Conservation (phyloP, 768 basidiomycete genomes). For the Termitomyces sp. region DNA sequence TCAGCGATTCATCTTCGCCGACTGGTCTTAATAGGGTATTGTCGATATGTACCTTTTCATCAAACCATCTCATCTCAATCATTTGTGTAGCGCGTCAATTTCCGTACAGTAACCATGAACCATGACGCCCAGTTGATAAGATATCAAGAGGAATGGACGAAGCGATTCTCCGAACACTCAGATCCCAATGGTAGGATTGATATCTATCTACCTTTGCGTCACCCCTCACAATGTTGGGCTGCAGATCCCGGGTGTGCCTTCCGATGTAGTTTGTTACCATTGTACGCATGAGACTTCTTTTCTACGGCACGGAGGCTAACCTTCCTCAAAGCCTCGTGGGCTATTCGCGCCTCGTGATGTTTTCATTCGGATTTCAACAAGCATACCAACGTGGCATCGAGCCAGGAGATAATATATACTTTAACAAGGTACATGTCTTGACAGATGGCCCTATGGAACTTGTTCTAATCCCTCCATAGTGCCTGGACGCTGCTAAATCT, state of each 20-base stretch:
- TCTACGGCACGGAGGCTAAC: constrained; percentile 9
- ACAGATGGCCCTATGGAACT: not conserved
- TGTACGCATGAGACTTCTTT: constrained; percentile 44
- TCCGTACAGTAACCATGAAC: constrained; percentile 57
- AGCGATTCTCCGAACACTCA: constrained; percentile 57
- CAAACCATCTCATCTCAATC: constrained; percentile 6
- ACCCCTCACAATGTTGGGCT: constrained; percentile 3
- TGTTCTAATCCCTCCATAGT: constrained; percentile 36
- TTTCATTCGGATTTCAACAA: constrained; percentile 84
- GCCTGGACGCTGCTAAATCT: constrained; percentile 65
- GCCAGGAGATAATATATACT: constrained; percentile 60
- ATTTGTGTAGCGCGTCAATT: constrained; percentile 57
- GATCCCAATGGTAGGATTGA: constrained; percentile 49
- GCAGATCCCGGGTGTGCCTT: constrained; percentile 59
- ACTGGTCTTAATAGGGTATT: constrained; percentile 71
- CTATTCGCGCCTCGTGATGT: constrained; percentile 83
- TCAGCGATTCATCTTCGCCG: constrained; percentile 65
- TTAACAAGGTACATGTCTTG: constrained; percentile 52
- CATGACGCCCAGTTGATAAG: constrained; percentile 57
- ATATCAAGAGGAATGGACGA: constrained; percentile 69
- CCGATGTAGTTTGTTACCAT: constrained; percentile 68
- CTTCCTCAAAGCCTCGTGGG: constrained; percentile 53
- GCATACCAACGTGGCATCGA: constrained; percentile 72
- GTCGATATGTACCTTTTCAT: not conserved
- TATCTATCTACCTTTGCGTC: not conserved